Evolutionary conservation across 1,284 basidiomycete genomes (phyloP), one percentile per base, ranked within the genome.

Genomic region (Grifola frondosa): DNA sequence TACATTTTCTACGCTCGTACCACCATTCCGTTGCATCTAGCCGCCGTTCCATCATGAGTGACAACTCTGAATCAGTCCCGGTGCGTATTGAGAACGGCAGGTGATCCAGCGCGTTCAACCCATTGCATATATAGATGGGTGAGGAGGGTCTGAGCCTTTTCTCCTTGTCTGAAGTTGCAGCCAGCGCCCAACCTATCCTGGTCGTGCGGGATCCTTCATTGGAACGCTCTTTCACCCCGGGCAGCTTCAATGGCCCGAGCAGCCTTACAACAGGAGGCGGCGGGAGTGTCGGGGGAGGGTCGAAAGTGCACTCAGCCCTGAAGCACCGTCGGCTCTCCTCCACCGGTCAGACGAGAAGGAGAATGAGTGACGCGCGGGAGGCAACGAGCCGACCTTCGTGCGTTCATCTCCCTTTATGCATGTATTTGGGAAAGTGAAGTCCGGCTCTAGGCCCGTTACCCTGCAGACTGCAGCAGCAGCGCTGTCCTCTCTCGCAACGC

Each of bases 301-400:
- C 48, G 26, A 61, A 63, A 50, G 49, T 58, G 12, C 62, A 66
- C 26, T 53, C 60, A 37, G 61, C 56, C 10, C 53, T 60, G 44
- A 70, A 78, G 63, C 78, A 83, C 46, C 81, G 87, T 41, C 70
- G 85, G 22, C 64, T 86, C 26, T 80, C 84, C 12, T 86, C 84
- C 0, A 74, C 78, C 8, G 81, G 83, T 12, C 81, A 84, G 64
- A 70, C 77, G 10, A 77, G 77, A 58, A 73, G 84, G 53, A 72
- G 86, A 46, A 61, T 86, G 53, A 87, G 84, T 62, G 86, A 89
- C 61, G 86, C 85, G 28, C 71, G 83, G 40, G 85, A 88, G 63
- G 86, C 86, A 30, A 81, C 80, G 37, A 71, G 70, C 47, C 72
- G 85, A 50, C 84, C 84, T 45, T 78, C 75, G 84, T 88, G 64